Conservation (phyloP, 2,329 filamentous ascomycete genomes). For the Microdochium paspali region DNA sequence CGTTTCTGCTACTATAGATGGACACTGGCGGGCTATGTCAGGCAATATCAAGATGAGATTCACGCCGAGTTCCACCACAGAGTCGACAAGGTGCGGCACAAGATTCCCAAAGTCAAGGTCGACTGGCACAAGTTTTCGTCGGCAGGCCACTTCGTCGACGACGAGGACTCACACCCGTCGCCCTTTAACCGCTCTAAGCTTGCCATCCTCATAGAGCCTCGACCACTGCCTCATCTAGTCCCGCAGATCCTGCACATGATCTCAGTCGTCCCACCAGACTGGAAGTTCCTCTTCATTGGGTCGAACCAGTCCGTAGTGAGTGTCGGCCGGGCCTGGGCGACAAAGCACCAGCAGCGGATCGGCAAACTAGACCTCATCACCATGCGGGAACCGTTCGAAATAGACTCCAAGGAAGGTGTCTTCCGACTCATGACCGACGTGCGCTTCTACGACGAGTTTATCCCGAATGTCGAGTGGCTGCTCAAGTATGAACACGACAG, state of each 20-base stretch:
- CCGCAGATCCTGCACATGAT: slow-evolving; percentile 43
- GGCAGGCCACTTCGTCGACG: slow-evolving; percentile 3
- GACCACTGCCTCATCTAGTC: slow-evolving; percentile 35
- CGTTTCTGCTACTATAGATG: slow-evolving; percentile 32
- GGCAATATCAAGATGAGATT: slow-evolving; percentile 32
- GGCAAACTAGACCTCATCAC: slow-evolving; percentile 43
- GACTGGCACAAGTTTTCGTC: slow-evolving; percentile 3
- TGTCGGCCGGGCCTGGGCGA: slow-evolving; percentile 33
- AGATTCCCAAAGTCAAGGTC: slow-evolving; percentile 17
- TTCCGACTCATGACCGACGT: slow-evolving; percentile 37
- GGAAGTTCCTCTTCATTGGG: slow-evolving; percentile 44
- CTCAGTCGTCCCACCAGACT: slow-evolving; percentile 41
- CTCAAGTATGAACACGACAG: slow-evolving; percentile 46
- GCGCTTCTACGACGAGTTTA: slow-evolving; percentile 41
- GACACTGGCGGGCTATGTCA: slow-evolving; percentile 33
- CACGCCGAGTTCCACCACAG: slow-evolving; percentile 24
- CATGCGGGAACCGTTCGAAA: slow-evolving; percentile 36
- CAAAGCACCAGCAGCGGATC: slow-evolving; percentile 36
- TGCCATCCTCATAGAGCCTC: slow-evolving; percentile 41
- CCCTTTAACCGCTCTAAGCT: slow-evolving; percentile 40
- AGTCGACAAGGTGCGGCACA: slow-evolving; percentile 28
- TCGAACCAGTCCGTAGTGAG: slow-evolving; percentile 35
- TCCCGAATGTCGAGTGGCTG: slow-evolving; percentile 42
- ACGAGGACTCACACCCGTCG: slow-evolving; percentile 25
- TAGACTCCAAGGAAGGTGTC: slow-evolving; percentile 36